Evolutionary conservation across 2,329 filamentous ascomycete genomes (phyloP), one percentile per base, ranked within the genome.

Genomic region (Simplicillium aogashimaense): DNA sequence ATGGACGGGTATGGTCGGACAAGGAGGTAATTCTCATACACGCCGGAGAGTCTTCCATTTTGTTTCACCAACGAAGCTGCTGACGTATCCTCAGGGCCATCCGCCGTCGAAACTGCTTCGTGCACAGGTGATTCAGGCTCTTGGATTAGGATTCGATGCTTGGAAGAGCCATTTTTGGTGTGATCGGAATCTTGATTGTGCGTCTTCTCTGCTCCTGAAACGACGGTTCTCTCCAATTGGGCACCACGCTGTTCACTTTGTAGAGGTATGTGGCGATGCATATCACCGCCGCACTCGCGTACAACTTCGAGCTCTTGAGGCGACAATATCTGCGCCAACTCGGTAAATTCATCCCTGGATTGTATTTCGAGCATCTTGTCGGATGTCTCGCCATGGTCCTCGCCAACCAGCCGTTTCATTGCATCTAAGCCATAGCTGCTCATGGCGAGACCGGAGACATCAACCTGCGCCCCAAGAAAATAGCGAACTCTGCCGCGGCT

Each of bases 271-370:
- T 6, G 54, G 17, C 60, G 51, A 51, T 83, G 77, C 72, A 82
- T 78, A 38, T 69, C 66, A 1, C 82, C 82, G 13, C 81, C 82
- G 45, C 65, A 69, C 36, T 68, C 69, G 5, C 76, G 69, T 2
- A 83, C 74, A 0, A 72, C 78, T 4, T 78, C 75, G 4, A 87
- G 61, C 53, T 88, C 83, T 2, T 68, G 59, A 15, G 74, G 66
- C 41, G 79, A 86, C 52, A 87, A 73, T 66, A 86, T 80, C 50
- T 85, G 78, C 41, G 70, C 74, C 12, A 87, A 64, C 41, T 79
- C 70, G 39, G 74, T 72, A 46, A 86, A 79, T 47, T 81, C 76
- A 45, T 82, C 74, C 43, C 73, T 5, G 20, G 20, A 25, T 9
- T 9, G 20, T 25, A 25, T 25, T 25, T 9, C 20, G 5, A 9